A percentile compares a stretch with the other conserved stretches of the same genome.
phyloP scores from a whole-genome alignment of 2,329 filamentous ascomycete genomes.

The Sarocladium strictum region DNA sequence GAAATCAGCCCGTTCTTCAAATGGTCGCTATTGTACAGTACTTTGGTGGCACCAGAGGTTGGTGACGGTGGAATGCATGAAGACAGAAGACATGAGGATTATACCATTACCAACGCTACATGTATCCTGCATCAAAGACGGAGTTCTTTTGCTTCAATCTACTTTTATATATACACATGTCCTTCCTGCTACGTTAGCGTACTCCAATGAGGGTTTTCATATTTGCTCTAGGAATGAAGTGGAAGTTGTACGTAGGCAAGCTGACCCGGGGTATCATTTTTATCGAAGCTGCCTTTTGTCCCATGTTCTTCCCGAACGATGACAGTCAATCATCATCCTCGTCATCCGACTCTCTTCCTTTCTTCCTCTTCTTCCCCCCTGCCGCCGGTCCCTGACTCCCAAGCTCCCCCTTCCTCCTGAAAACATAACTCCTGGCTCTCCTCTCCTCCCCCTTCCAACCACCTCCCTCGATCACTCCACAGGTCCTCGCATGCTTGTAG shows the following conservation, averaged over 20 bases:
- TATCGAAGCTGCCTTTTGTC: too few species aligned
- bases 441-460: conserved; percentile 37
- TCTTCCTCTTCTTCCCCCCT: conserved; percentile 22
- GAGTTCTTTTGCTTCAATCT: neutral
- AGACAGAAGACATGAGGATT: neutral
- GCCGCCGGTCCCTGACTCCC: conserved; percentile 23
- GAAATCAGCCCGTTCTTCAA: too few species aligned
- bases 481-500: conserved; percentile 67
- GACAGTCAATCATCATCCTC: conserved; percentile 11
- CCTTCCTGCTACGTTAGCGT: too few species aligned
- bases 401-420: conserved; percentile 50
- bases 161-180: neutral
- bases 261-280: neutral
- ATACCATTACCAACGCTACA: neutral
- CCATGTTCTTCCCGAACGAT: too few species aligned
- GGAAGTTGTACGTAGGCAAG: too few species aligned
- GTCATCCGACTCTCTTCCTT: conserved; percentile 24
- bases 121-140: conserved; percentile 4
- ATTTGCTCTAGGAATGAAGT: neutral
- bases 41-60: neutral
- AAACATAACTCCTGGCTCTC: conserved; percentile 53
- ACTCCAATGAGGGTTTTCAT: too few species aligned
- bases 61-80: neutral
- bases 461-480: conserved; percentile 54
- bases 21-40: too few species aligned